Evolutionary conservation across 2,329 filamentous ascomycete species (phyloP).

Genomic region (Talaromyces sp.): DNA sequence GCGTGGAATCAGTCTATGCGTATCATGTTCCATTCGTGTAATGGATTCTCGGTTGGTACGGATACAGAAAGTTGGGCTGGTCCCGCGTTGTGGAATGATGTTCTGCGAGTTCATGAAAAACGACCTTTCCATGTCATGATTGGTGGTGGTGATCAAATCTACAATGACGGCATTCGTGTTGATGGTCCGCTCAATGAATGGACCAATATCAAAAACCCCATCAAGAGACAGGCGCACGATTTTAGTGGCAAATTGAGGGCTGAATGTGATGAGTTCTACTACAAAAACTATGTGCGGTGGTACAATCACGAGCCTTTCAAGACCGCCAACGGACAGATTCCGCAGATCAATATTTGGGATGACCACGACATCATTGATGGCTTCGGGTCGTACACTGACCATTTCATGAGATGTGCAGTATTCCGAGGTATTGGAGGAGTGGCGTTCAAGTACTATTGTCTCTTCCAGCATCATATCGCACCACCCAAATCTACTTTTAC

Average conservation of each 20-base stretch:
- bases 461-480: constrained; percentile 71
- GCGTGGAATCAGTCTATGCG: constrained; percentile 60
- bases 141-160: constrained; percentile 84
- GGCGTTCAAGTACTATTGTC: constrained; percentile 56
- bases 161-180: constrained; percentile 74
- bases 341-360: constrained; percentile 63
- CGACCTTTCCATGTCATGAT: constrained; percentile 66
- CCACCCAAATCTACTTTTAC: constrained; percentile 84
- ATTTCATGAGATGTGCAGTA: constrained; percentile 61
- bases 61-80: constrained; percentile 60
- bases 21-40: constrained; percentile 66
- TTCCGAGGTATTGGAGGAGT: constrained; percentile 61
- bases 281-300: constrained; percentile 57
- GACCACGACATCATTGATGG: constrained; percentile 63
- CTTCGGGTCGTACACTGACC: constrained; percentile 61
- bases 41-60: constrained; percentile 62
- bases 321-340: constrained; percentile 56
- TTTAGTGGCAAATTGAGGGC: constrained; percentile 61
- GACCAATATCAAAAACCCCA: constrained; percentile 57
- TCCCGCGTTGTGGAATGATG: constrained; percentile 60
- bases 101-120: constrained; percentile 54
- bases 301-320: constrained; percentile 65
- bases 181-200: constrained; percentile 68
- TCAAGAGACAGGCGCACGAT: constrained; percentile 54
- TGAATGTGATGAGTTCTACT: constrained; percentile 59